Evolutionary conservation across 257 asterid species (phyloP).

Genomic region (Ligustrum vulgare): DNA sequence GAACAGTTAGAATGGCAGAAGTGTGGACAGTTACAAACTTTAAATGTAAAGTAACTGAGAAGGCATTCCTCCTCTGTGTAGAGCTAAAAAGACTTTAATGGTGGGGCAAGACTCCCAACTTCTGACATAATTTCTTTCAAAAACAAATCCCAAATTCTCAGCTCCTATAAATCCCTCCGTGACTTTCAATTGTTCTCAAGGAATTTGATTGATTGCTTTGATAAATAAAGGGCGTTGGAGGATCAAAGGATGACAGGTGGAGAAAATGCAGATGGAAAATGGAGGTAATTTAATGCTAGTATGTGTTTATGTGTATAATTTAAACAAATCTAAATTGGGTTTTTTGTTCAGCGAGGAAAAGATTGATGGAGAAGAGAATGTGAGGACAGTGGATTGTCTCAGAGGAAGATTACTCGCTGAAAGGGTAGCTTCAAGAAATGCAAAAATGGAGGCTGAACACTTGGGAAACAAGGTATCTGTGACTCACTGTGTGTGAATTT

Average conservation of each 20-base stretch:
- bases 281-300: slow-evolving; percentile 22
- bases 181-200: neutral
- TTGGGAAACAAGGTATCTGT: slow-evolving; percentile 60
- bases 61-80: neutral
- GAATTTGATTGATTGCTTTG: neutral
- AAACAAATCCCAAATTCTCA: neutral
- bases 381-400: slow-evolving; percentile 72
- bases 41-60: slow-evolving; percentile 22
- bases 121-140: slow-evolving; percentile 26
- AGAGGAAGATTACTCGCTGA: slow-evolving; percentile 92
- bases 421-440: slow-evolving; percentile 72
- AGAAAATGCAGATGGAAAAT: slow-evolving; percentile 32
- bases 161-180: slow-evolving; percentile 13
- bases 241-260: slow-evolving; percentile 28
- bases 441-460: slow-evolving; percentile 51
- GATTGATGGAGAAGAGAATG: slow-evolving; percentile 55
- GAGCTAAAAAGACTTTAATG: slow-evolving; percentile 27
- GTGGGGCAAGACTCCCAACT: slow-evolving; percentile 34
- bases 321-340: slow-evolving; percentile 15
- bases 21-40: slow-evolving; percentile 20
- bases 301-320: neutral
- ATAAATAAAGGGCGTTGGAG: slow-evolving; percentile 1
- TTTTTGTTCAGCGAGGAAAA: slow-evolving; percentile 28
- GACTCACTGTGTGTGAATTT: neutral
- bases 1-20: neutral